A percentile compares a stretch with the other conserved stretches of the same genome.
These are phyloP conservation scores for Boletus rubescentipes DNA, from an alignment of 768 basidiomycete species.

Conservation along the genomic window DNA sequence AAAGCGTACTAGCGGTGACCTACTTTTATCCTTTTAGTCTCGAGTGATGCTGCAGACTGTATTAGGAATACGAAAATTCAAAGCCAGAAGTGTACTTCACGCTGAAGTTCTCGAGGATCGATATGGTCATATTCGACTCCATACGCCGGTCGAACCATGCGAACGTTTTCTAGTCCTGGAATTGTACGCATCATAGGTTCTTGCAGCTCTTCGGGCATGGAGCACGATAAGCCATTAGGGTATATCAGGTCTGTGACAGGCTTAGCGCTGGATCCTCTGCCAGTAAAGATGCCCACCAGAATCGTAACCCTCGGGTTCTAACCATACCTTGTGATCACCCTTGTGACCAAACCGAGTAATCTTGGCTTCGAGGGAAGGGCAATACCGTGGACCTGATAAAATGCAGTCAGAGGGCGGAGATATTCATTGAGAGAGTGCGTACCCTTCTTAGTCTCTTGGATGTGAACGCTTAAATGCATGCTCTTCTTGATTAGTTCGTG, in stretches of 20 bases:
- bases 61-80: background rate
- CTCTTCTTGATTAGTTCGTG: conserved; percentile 76
- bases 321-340: conserved; percentile 72
- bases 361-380: conserved; percentile 88
- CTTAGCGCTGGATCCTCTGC: background rate
- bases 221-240: conserved; percentile 87
- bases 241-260: conserved; percentile 70
- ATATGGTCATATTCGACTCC: conserved; percentile 93
- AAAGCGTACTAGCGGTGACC: background rate
- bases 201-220: conserved; percentile 84
- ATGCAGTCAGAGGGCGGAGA: background rate
- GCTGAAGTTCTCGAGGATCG: conserved; percentile 75
- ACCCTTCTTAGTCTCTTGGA: conserved; percentile 89
- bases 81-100: conserved; percentile 43
- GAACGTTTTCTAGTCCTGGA: conserved; percentile 79
- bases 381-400: conserved; percentile 78
- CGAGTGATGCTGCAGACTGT: conserved; percentile 59
- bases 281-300: conserved; percentile 51
- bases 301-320: conserved; percentile 91
- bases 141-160: conserved; percentile 83
- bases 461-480: conserved; percentile 77
- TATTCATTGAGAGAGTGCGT: background rate
- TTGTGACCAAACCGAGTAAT: conserved; percentile 77
- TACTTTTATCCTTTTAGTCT: conserved; percentile 82
- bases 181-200: conserved; percentile 82